Percentiles rank a stretch among this genome's conserved stretches.
Evolutionary conservation across 305 asterid genomes (phyloP).

Genomic region (Plantago rigida): DNA sequence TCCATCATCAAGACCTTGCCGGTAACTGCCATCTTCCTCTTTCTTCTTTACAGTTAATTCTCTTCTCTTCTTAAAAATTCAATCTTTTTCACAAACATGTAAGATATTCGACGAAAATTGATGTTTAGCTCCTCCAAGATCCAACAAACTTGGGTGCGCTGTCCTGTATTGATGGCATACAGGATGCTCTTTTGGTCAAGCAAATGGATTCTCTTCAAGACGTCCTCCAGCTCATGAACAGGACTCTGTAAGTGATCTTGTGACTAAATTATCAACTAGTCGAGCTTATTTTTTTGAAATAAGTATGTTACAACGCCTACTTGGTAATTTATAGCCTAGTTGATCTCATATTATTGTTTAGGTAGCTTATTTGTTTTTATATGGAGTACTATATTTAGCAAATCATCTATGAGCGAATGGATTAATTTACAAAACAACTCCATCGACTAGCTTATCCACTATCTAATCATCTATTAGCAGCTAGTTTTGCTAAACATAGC

Average conservation of each 20-base stretch:
- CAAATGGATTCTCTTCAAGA: constrained; percentile 64
- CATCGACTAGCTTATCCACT: no score
- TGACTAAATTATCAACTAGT: background rate
- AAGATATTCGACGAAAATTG: background rate
- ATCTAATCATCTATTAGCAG: no score
- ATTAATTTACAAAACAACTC: no score
- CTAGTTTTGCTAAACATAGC: no score
- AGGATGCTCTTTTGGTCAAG: constrained; percentile 43
- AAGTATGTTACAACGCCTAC: no score
- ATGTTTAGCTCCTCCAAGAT: constrained; percentile 43
- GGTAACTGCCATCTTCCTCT: constrained; percentile 27
- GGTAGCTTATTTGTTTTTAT: no score
- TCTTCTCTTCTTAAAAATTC: background rate
- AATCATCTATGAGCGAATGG: no score
- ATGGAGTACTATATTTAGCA: no score
- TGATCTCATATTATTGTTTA: no score
- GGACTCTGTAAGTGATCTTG: constrained; percentile 33
- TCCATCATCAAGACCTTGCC: constrained; percentile 63
- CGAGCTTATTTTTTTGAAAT: no score
- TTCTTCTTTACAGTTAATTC: background rate
- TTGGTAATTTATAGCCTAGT: no score
- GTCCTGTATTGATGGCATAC: constrained; percentile 48
- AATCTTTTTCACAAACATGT: background rate
- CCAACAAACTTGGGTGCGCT: constrained; percentile 45
- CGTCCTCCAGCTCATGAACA: constrained; percentile 43